These are phyloP conservation scores for Brasenia schreberi DNA, from an alignment of 164 flowering plant species.

Conservation along the genomic window DNA sequence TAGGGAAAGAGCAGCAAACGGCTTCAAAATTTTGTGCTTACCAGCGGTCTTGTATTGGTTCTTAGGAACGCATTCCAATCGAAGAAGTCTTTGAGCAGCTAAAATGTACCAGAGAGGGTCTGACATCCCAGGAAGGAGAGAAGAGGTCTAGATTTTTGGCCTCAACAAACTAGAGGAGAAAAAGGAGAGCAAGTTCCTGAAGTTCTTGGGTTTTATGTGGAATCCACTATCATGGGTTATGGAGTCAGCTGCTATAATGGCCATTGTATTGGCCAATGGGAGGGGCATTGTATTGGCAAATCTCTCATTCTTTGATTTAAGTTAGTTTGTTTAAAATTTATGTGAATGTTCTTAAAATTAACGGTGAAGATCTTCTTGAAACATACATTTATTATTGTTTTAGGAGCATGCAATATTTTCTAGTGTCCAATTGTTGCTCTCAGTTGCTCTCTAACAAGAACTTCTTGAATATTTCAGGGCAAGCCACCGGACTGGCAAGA, in stretches of 20 bases:
- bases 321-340: too few relatives aligned
- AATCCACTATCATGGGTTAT: constrained; percentile 76
- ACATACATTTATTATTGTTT: too few relatives aligned
- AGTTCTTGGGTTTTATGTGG: constrained; percentile 82
- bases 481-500: constrained; percentile 82
- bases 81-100: constrained; percentile 69
- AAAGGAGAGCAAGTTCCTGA: constrained; percentile 67
- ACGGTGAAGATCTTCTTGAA: too few relatives aligned
- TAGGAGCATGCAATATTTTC: too few relatives aligned
- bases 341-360: too few relatives aligned
- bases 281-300: too few relatives aligned
- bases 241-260: constrained; percentile 77
- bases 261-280: constrained; percentile 69
- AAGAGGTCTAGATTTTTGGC: constrained; percentile 51
- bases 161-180: constrained; percentile 85
- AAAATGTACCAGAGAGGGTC: constrained; percentile 58
- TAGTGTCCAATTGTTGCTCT: too few relatives aligned
- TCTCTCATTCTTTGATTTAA: too few relatives aligned
- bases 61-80: constrained; percentile 48
- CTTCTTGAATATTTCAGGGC: too few relatives aligned
- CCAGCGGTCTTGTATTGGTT: background rate
- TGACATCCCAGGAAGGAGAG: constrained; percentile 57
- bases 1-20: too few relatives aligned
- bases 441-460: too few relatives aligned
- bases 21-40: background rate